Percentiles rank a stretch among this genome's conserved stretches.
These are phyloP conservation scores for Cylindrodendrum hubeiense DNA, from an alignment of 2,329 filamentous ascomycete species.

Conservation along the genomic window DNA sequence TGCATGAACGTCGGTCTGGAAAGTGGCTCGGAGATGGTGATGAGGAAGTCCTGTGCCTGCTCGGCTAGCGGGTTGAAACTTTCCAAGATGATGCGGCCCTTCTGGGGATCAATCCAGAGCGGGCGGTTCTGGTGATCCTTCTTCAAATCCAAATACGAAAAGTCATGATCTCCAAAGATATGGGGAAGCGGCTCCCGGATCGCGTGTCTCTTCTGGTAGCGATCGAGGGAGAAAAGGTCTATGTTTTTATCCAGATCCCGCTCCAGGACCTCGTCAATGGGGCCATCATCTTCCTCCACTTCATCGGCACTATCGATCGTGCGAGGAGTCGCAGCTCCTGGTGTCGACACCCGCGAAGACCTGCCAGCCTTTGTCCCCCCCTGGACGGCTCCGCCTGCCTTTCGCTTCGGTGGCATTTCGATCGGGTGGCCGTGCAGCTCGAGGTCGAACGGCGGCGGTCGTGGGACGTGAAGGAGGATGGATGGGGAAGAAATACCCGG, in stretches of 20 bases:
- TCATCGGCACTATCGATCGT: conserved; percentile 69
- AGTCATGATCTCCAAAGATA: conserved; percentile 72
- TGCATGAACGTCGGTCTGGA: conserved; percentile 92
- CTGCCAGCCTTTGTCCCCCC: conserved; percentile 67
- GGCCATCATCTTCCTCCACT: conserved; percentile 60
- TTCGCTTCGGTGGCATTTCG: conserved; percentile 78
- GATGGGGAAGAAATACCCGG: not conserved
- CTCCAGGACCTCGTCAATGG: conserved; percentile 65
- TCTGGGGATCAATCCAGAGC: conserved; percentile 91
- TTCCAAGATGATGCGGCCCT: conserved; percentile 90
- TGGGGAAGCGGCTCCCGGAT: conserved; percentile 59
- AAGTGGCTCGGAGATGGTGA: conserved; percentile 93
- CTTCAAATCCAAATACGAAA: conserved; percentile 85
- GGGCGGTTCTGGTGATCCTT: conserved; percentile 90
- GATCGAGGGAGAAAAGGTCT: conserved; percentile 68
- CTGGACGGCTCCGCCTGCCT: conserved; percentile 65
- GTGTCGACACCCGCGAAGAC: conserved; percentile 69
- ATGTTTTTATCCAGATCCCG: conserved; percentile 69
- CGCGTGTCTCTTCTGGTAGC: conserved; percentile 61
- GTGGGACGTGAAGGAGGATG: conserved; percentile 16
- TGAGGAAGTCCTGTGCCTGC: conserved; percentile 93
- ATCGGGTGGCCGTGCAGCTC: conserved; percentile 33
- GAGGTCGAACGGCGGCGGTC: conserved; percentile 13
- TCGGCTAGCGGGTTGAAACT: conserved; percentile 91
- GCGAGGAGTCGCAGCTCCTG: conserved; percentile 70